Conservation (phyloP, 2,329 filamentous ascomycete genomes). For the Hymenoscyphus linearis region DNA sequence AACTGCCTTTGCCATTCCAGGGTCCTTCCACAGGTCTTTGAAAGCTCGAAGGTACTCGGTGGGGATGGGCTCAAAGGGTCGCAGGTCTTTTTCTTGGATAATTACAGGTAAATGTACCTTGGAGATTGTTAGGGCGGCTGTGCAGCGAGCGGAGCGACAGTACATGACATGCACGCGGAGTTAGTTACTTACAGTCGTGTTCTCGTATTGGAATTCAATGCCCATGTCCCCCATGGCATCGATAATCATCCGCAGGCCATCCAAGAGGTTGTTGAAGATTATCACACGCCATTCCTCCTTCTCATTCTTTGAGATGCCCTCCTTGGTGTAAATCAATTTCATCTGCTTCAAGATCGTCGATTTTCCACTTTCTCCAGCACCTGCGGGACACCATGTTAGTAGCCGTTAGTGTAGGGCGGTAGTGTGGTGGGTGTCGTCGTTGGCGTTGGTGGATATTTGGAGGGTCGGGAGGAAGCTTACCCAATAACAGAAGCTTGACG, state of each 20-base stretch:
- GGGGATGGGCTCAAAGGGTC: slow-evolving; percentile 74
- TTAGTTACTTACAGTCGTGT: slow-evolving; percentile 65
- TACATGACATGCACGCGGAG: not conserved
- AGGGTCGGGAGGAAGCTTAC: slow-evolving; percentile 47
- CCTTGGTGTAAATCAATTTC: slow-evolving; percentile 89
- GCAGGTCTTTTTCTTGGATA: slow-evolving; percentile 75
- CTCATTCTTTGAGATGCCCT: slow-evolving; percentile 81
- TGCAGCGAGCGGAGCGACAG: not conserved
- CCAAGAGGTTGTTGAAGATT: slow-evolving; percentile 90
- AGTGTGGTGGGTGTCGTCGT: not conserved
- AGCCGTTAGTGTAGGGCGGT: slow-evolving; percentile 11
- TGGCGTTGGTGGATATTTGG: not conserved
- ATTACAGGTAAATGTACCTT: slow-evolving; percentile 76
- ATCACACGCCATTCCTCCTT: slow-evolving; percentile 92
- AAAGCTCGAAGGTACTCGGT: slow-evolving; percentile 74
- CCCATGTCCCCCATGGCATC: slow-evolving; percentile 85
- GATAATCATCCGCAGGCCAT: slow-evolving; percentile 84
- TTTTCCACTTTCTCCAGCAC: slow-evolving; percentile 92
- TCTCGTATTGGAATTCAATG: slow-evolving; percentile 71
- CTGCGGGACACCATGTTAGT: slow-evolving; percentile 41
- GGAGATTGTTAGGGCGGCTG: slow-evolving; percentile 2
- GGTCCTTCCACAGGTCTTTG: slow-evolving; percentile 77
- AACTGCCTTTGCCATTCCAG: slow-evolving; percentile 81
- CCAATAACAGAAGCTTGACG: slow-evolving; percentile 88
- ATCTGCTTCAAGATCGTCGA: slow-evolving; percentile 98